Percentiles rank a stretch among this genome's conserved stretches.
These are phyloP conservation scores for Bauhinia variegata DNA, from an alignment of 306 rosid genomes.

Conservation along the genomic window DNA sequence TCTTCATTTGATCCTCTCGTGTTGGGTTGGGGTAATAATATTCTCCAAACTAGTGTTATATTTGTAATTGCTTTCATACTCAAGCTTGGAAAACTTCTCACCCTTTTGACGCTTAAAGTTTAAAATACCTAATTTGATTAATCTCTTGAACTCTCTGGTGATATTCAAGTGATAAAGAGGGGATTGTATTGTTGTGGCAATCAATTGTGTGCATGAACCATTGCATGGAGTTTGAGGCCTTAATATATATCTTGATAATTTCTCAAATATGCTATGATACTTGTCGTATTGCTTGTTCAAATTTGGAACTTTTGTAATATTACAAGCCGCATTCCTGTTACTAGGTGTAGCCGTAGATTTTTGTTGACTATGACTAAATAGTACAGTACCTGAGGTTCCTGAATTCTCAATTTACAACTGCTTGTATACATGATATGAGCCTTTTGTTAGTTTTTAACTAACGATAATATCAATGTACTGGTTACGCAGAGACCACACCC, in stretches of 20 bases:
- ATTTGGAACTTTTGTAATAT: conserved; percentile 24
- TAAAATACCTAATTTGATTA: not conserved
- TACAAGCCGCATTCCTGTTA: conserved; percentile 19
- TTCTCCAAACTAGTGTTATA: not conserved
- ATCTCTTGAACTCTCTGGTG: conserved; percentile 2
- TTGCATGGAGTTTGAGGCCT: conserved; percentile 7
- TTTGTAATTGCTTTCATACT: not conserved
- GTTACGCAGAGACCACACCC: conserved; percentile 84
- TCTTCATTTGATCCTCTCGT: not conserved
- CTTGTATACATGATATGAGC: conserved; percentile 24
- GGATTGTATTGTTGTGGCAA: too few species aligned
- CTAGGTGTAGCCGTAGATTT: conserved; percentile 25
- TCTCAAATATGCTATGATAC: not conserved
- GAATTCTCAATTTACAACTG: conserved; percentile 29
- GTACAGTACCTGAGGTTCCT: not conserved
- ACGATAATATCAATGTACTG: conserved; percentile 39
- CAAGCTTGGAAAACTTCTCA: not conserved
- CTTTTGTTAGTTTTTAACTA: conserved; percentile 26
- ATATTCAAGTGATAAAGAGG: not conserved
- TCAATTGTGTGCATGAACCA: not conserved
- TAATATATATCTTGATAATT: not conserved
- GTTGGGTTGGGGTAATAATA: too few species aligned
- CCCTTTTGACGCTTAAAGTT: not conserved
- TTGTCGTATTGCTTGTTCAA: not conserved
- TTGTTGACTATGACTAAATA: conserved; percentile 6